Base-by-base conservation (phyloP, 495 filamentous ascomycete genomes). In the Paragyromitra xinjiangensis region DNA sequence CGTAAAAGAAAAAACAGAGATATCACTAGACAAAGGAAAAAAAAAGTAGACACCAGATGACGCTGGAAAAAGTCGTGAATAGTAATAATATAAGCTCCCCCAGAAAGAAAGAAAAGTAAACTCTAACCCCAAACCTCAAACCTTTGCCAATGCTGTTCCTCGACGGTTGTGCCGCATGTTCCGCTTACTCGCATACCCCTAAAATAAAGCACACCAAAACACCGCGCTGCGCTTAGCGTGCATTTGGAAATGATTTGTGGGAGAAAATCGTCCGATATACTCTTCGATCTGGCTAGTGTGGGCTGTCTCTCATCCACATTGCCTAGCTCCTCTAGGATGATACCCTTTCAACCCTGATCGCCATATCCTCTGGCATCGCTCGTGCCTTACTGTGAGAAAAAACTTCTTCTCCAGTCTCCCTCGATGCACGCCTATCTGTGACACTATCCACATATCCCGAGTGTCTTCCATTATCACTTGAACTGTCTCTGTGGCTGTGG, bases 351-450 rank as follows among this genome's bases (percentile, higher is more conserved):
- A 81, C 79, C 40, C 79, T 76, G 24, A 81, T 81, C n/a, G 79
- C 79, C 71, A 81, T 80, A 19, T 81, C 79, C 55, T 81, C 79
- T 16, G 75, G 72, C 68, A 71, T 68, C 87, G 6, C 83, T 86
- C 45, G 87, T 84, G 51, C 42, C 56, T 59, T 68, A 6, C 69
- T 78, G 85, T 86, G 34, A 83, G 86, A 48, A 83, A 84, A 82
- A 71, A 77, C 58, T 19, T 70, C 63, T 73, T 69, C 82, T 82
- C 65, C 84, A 81, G 55, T 85, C 83, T 71, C 82, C 82, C 14
- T 84, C 71, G 37, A 87, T 64, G 69, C 85, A 82, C 59, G 84
- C 84, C 68, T 87, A 87, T 24, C 87, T 83, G 29, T 86, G 75
- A 44, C 85, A 82, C 62, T 82, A 64, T 86, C 86, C 29, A 75